These are phyloP conservation scores for Neofusicoccum ribis DNA, from an alignment of 2,329 filamentous ascomycete species.

Conservation along the genomic window DNA sequence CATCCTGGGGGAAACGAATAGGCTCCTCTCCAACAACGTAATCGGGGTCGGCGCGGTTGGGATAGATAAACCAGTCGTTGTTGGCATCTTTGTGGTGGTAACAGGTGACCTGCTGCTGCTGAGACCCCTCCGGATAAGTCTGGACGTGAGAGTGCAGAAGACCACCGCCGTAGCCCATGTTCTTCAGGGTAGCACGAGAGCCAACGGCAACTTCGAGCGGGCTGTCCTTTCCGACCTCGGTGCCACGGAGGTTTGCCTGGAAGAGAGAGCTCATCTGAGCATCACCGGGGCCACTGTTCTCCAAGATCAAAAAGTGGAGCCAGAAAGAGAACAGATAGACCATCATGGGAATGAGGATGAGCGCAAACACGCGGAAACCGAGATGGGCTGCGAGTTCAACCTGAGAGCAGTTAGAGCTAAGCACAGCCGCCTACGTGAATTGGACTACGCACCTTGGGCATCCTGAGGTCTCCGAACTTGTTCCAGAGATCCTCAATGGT, in stretches of 20 bases:
- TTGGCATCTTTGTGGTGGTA: constrained; percentile 99
- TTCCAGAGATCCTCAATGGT: constrained; percentile 96
- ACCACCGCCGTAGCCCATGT: constrained; percentile 98
- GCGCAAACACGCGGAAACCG: constrained; percentile 74
- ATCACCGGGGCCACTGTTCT: constrained; percentile 92
- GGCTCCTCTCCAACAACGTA: constrained; percentile 71
- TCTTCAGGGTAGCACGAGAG: constrained; percentile 90
- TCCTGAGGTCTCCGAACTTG: constrained; percentile 92
- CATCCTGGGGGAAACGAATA: constrained; percentile 73
- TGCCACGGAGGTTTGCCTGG: constrained; percentile 93
- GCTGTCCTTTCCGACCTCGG: constrained; percentile 90
- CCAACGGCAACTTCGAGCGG: constrained; percentile 89
- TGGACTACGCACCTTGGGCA: constrained; percentile 68
- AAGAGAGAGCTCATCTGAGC: constrained; percentile 99
- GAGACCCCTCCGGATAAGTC: constrained; percentile 90
- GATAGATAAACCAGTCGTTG: constrained; percentile 99
- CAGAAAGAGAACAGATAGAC: constrained; percentile 97
- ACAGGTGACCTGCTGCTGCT: constrained; percentile 95
- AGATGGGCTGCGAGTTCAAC: constrained; percentile 73
- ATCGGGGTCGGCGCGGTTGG: constrained; percentile 75
- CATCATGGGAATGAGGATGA: constrained; percentile 84
- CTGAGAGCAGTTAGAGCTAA: constrained; percentile 41
- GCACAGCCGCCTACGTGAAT: not conserved
- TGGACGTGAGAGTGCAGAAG: constrained; percentile 95
- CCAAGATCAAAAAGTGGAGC: constrained; percentile 88